A percentile compares a stretch with the other conserved stretches of the same genome.
Evolutionary conservation across 2,329 filamentous ascomycete genomes (phyloP).

Genomic region (Stachybotrys chartarum): DNA sequence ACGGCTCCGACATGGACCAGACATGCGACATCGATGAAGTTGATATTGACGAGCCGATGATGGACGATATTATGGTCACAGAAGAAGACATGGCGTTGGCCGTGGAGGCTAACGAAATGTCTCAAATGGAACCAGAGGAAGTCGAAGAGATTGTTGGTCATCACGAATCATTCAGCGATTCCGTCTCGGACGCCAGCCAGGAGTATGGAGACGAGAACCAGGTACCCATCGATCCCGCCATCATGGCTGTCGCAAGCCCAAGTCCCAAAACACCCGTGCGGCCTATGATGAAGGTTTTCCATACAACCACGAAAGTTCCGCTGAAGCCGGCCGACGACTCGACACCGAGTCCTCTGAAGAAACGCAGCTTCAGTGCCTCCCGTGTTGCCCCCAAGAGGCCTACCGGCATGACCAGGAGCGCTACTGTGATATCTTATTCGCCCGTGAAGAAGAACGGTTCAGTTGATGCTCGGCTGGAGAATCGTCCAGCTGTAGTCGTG

Average conservation of each 20-base stretch:
- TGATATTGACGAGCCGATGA: slow-evolving; percentile 19
- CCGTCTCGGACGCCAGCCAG: slow-evolving; percentile 54
- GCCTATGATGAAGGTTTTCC: slow-evolving; percentile 41
- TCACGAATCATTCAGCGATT: slow-evolving; percentile 33
- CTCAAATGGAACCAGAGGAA: slow-evolving; percentile 39
- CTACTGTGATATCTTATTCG: slow-evolving; percentile 48
- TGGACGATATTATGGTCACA: slow-evolving; percentile 40
- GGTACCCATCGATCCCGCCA: slow-evolving; percentile 45
- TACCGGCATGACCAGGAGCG: slow-evolving; percentile 35
- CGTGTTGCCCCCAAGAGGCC: slow-evolving; percentile 37
- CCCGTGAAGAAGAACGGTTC: slow-evolving; percentile 35
- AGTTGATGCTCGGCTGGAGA: slow-evolving; percentile 2
- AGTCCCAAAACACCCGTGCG: slow-evolving; percentile 51
- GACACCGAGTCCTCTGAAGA: slow-evolving; percentile 39
- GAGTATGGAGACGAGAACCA: slow-evolving; percentile 63
- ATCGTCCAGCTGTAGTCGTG: slow-evolving; percentile 14
- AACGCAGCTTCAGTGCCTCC: slow-evolving; percentile 43
- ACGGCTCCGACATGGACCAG: slow-evolving; percentile 2
- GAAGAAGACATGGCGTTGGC: slow-evolving; percentile 52
- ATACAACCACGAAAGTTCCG: slow-evolving; percentile 72
- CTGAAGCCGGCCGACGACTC: slow-evolving; percentile 60
- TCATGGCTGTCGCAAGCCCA: slow-evolving; percentile 17
- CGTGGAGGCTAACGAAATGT: slow-evolving; percentile 54
- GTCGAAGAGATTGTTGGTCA: slow-evolving; percentile 25
- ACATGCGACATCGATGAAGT: slow-evolving; percentile 9